Evolutionary conservation across 352 stramenopile genomes (phyloP).

Genomic region (Globisporangium acanthophoron): DNA sequence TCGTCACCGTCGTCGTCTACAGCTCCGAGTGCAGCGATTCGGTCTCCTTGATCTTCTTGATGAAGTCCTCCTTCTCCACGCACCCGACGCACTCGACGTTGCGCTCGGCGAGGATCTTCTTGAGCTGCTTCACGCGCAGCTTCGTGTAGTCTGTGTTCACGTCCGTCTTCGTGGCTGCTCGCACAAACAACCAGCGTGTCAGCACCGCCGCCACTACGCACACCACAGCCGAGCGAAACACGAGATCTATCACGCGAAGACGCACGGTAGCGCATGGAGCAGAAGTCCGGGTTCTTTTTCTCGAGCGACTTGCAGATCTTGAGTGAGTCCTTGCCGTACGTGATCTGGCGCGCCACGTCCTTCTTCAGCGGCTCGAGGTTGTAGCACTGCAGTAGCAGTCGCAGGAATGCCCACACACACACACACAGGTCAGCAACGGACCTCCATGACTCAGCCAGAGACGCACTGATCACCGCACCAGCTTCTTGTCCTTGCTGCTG

Average conservation of each 20-base stretch:
- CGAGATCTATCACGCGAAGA: background rate
- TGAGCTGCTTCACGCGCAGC: constrained; percentile 94
- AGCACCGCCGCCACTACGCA: background rate
- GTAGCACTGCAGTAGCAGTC: constrained; percentile 76
- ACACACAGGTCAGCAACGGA: background rate
- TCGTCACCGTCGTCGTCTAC: constrained; percentile 28
- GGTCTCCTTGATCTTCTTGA: constrained; percentile 92
- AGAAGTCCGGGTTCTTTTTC: constrained; percentile 94
- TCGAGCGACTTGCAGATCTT: constrained; percentile 93
- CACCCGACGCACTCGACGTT: constrained; percentile 92
- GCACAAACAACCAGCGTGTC: background rate
- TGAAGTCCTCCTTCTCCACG: constrained; percentile 94
- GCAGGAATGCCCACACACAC: background rate
- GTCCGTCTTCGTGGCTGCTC: constrained; percentile 89
- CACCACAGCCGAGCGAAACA: background rate
- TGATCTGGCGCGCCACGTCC: constrained; percentile 89
- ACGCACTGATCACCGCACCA: constrained; percentile 36
- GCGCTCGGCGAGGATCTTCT: constrained; percentile 91
- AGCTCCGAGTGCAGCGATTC: constrained; percentile 78
- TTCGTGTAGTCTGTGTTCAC: constrained; percentile 93
- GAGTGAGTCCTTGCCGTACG: constrained; percentile 89
- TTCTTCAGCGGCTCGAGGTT: constrained; percentile 93
- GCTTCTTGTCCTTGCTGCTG: constrained; percentile 88
- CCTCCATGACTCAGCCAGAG: too few relatives aligned
- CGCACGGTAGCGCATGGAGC: constrained; percentile 92